Evolutionary conservation across 148 eudicot species (phyloP).

Genomic region (Rhododendron simsii): DNA sequence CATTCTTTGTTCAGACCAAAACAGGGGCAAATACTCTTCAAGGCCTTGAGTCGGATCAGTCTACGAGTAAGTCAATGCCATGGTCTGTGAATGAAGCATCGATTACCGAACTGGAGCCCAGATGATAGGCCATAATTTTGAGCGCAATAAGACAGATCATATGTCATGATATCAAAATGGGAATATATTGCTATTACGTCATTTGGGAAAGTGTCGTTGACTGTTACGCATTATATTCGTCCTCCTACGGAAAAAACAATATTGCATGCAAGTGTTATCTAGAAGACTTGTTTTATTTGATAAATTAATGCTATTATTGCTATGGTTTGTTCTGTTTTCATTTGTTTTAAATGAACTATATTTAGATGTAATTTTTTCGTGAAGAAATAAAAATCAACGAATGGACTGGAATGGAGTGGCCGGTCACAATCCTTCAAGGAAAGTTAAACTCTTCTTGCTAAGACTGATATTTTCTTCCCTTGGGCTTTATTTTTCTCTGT

Average conservation of each 20-base stretch:
- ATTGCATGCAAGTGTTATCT: neutral
- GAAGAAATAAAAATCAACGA: neutral
- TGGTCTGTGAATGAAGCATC: conserved; percentile 1
- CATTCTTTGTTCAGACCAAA: neutral
- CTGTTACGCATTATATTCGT: no score
- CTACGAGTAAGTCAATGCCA: neutral
- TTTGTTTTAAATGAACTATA: neutral
- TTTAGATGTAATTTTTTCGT: no score
- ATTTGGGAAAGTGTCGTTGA: no score
- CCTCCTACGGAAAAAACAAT: neutral
- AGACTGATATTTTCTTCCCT: no score
- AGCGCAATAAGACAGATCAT: neutral
- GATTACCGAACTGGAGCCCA: neutral
- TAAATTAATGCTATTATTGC: no score
- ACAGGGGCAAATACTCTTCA: no score
- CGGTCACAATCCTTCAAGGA: neutral
- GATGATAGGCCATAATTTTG: neutral
- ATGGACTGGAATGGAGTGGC: neutral
- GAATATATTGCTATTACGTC: no score
- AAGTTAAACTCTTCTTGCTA: neutral
- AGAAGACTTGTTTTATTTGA: no score
- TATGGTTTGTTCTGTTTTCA: neutral
- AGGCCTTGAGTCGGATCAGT: neutral
- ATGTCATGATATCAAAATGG: no score
- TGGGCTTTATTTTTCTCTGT: no score